phyloP scores from a whole-genome alignment of 2,329 filamentous ascomycete species.

The Stylonectria norvegica region DNA sequence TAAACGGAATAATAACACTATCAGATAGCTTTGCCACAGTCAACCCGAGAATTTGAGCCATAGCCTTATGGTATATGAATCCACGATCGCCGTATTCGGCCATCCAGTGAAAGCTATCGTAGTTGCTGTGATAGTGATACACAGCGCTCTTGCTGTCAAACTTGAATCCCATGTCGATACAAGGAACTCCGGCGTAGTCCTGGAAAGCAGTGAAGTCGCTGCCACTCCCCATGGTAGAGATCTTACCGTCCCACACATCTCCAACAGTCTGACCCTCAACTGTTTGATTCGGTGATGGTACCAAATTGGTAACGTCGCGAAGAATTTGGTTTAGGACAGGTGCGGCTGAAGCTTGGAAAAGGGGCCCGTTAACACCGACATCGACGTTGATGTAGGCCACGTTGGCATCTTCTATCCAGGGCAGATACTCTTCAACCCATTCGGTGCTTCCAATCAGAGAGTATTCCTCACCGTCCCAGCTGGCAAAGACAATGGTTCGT shows the following conservation, averaged over 20 bases:
- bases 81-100: slow-evolving; percentile 69
- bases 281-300: slow-evolving; percentile 74
- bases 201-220: slow-evolving; percentile 75
- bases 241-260: slow-evolving; percentile 62
- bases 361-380: slow-evolving; percentile 62
- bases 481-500: slow-evolving; percentile 86
- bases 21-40: slow-evolving; percentile 60
- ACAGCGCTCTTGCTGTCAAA: slow-evolving; percentile 46
- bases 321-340: slow-evolving; percentile 74
- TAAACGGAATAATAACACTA: slow-evolving; percentile 59
- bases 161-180: slow-evolving; percentile 60
- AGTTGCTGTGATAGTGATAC: slow-evolving; percentile 88
- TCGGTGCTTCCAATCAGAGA: slow-evolving; percentile 83
- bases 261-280: slow-evolving; percentile 66
- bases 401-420: slow-evolving; percentile 70
- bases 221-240: slow-evolving; percentile 66
- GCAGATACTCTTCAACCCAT: slow-evolving; percentile 87
- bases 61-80: slow-evolving; percentile 63
- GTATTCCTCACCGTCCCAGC: slow-evolving; percentile 82
- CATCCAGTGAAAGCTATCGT: slow-evolving; percentile 91
- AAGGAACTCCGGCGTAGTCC: slow-evolving; percentile 65
- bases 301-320: slow-evolving; percentile 59
- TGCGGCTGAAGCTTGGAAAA: slow-evolving; percentile 64
- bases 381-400: slow-evolving; percentile 88
- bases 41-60: slow-evolving; percentile 63